Percentiles rank a stretch among this genome's conserved stretches.
phyloP scores from a whole-genome alignment of 2,329 filamentous ascomycete genomes.

The Phialemonium atrogriseum region DNA sequence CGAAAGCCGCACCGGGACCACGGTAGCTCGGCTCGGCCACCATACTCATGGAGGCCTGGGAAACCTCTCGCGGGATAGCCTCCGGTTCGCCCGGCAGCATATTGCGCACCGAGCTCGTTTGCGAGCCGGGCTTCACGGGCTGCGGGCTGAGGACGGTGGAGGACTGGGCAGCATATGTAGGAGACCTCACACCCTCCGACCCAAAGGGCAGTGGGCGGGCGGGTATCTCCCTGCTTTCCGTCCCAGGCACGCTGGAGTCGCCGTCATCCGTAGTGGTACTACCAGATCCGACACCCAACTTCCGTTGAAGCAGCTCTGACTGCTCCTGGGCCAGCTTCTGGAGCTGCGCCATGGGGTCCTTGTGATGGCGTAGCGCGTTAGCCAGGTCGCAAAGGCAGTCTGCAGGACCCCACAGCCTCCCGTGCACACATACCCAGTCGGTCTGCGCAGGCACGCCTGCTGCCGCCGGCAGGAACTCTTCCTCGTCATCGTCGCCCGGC shows the following conservation, averaged over 20 bases:
- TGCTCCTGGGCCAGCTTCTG: slow-evolving; percentile 62
- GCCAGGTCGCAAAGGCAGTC: slow-evolving; percentile 48
- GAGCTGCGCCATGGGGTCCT: slow-evolving; percentile 65
- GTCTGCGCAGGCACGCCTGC: slow-evolving; percentile 79
- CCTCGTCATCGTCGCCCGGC: slow-evolving; percentile 41
- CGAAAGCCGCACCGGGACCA: slow-evolving; percentile 41
- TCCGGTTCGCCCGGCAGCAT: slow-evolving; percentile 15
- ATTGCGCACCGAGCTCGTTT: slow-evolving; percentile 16
- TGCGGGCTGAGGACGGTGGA: slow-evolving; percentile 27
- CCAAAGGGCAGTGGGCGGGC: slow-evolving; percentile 43
- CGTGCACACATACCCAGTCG: slow-evolving; percentile 85
- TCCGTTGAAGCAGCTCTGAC: slow-evolving; percentile 50
- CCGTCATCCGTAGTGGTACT: slow-evolving; percentile 12
- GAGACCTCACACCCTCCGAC: slow-evolving; percentile 37
- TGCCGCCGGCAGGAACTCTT: slow-evolving; percentile 60
- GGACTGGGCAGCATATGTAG: slow-evolving; percentile 33
- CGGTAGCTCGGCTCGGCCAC: slow-evolving; percentile 38
- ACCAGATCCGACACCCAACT: slow-evolving; percentile 32
- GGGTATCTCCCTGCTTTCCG: slow-evolving; percentile 31
- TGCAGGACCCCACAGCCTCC: slow-evolving; percentile 35
- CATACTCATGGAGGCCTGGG: slow-evolving; percentile 8
- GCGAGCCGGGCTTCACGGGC: slow-evolving; percentile 20
- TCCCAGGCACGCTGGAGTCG: slow-evolving; percentile 4
- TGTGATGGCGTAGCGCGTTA: slow-evolving; percentile 40
- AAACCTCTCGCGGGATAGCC: slow-evolving; percentile 5